Percentiles rank a stretch among this genome's conserved stretches.
Evolutionary conservation across 2,329 filamentous ascomycete genomes (phyloP).

Genomic region (Emergomyces orientalis): DNA sequence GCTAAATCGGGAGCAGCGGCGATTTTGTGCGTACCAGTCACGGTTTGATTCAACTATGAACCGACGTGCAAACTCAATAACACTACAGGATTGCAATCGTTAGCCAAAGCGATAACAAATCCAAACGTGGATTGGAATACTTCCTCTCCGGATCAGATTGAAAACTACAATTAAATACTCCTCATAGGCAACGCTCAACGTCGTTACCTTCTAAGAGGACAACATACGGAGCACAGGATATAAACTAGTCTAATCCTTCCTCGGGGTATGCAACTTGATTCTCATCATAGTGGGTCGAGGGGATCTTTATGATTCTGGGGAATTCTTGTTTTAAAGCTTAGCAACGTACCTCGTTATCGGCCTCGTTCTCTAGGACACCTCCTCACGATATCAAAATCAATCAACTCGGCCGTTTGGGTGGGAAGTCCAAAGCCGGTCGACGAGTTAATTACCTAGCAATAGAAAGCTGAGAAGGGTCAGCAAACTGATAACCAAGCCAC

Average conservation of each 20-base stretch:
- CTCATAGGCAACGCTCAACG: conserved; percentile 32
- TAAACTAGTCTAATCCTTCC: neutral
- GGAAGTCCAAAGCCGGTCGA: neutral
- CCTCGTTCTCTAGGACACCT: neutral
- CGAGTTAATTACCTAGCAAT: neutral
- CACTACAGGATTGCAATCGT: neutral
- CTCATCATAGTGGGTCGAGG: conserved; percentile 7
- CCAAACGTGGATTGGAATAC: neutral
- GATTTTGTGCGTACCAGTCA: neutral
- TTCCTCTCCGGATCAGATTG: conserved; percentile 28
- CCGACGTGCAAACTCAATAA: neutral
- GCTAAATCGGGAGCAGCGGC: neutral
- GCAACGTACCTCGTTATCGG: neutral
- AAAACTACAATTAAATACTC: conserved; percentile 35
- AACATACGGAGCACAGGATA: conserved; percentile 17
- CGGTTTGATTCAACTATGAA: neutral
- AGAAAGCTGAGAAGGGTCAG: neutral
- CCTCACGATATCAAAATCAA: neutral
- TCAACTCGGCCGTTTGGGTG: neutral
- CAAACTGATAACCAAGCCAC: neutral
- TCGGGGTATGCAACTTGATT: conserved; percentile 5
- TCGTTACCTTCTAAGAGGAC: conserved; percentile 17
- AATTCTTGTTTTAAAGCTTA: neutral
- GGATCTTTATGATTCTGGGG: neutral
- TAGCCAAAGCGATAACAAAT: neutral